Base-by-base conservation (phyloP, 768 basidiomycete species). In the Dioszegia hungarica region DNA sequence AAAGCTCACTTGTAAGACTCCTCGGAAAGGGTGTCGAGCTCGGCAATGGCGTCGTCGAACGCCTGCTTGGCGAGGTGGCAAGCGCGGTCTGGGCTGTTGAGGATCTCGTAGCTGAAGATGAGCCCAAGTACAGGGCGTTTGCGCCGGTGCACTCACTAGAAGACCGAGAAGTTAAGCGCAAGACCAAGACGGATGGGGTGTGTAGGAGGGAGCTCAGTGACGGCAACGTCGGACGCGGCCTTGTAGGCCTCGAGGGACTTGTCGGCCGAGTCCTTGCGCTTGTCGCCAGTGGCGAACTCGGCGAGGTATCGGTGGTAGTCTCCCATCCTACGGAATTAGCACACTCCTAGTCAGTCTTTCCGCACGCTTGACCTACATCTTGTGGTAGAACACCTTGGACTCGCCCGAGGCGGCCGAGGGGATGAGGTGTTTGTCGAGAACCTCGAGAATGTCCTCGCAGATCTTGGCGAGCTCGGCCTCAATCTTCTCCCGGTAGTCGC, bases 311-410 rank as follows among this genome's bases (percentile, higher is more conserved):
- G 90, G 83, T 95, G 91, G 80, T 97, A 94, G 79, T 97, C 91
- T 78, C 92, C 92, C 91, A 90, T 94, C 92, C 92, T 95, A n/a
- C n/a, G 70, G 20, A 25, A 55, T 25, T 43, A 44, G 39, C 41
- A 51, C 51, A 15, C 3, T 33, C 3, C 47, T 20, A n/a, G n/a
- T n/a, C n/a, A n/a, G 11, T 17, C 6, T 34, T 22, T 6, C 15
- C 3, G 5, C 34, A 19, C 19, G 8, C 40, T n/a, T n/a, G 19
- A 34, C 89, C 62, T 68, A 92, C 90, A 95, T 92, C 86, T 97
- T 97, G 85, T 94, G 92, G 82, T 98, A 98, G 84, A 97, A 98
- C 56, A 97, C 93, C 82, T 95, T 94, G 57, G 88, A 90, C 80
- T 98, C 94, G 74, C 93, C 92, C 56, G 90, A 87, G 61, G 90